Evolutionary conservation across 2,329 filamentous ascomycete species (phyloP).

Genomic region (Aspergillus vadensis): DNA sequence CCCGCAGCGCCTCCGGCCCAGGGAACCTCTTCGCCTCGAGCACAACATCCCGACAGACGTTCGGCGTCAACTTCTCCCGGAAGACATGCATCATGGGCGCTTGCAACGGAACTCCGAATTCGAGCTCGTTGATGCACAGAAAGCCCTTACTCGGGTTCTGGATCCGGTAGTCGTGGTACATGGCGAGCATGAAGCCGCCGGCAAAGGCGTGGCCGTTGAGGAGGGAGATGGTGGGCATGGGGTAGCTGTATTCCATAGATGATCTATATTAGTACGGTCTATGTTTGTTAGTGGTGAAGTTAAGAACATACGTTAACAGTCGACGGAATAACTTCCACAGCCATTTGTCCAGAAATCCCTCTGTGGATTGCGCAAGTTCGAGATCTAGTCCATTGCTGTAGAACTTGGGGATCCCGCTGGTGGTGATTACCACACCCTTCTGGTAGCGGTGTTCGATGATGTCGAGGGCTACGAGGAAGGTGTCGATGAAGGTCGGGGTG

Average conservation of each 20-base stretch:
- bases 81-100: conserved; percentile 75
- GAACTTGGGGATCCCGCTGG: conserved; percentile 74
- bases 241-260: conserved; percentile 52
- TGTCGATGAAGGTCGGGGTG: conserved; percentile 66
- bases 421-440: conserved; percentile 76
- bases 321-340: conserved; percentile 68
- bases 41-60: conserved; percentile 64
- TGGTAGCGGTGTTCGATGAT: conserved; percentile 68
- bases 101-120: conserved; percentile 74
- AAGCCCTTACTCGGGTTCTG: conserved; percentile 72
- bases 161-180: conserved; percentile 81
- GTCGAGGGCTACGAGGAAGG: conserved; percentile 71
- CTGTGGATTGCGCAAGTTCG: conserved; percentile 61
- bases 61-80: conserved; percentile 63
- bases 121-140: conserved; percentile 77
- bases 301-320: conserved; percentile 55
- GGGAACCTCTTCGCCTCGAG: conserved; percentile 73
- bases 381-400: conserved; percentile 84
- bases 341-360: conserved; percentile 62
- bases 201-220: conserved; percentile 81
- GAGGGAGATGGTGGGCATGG: conserved; percentile 80
- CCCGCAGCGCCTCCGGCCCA: conserved; percentile 63
- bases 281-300: background rate
- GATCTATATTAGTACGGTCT: background rate
- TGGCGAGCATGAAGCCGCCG: conserved; percentile 76